Evolutionary conservation across 192 early-diverging fungal species (phyloP).

Genomic region (Linnemannia schmuckeri): DNA sequence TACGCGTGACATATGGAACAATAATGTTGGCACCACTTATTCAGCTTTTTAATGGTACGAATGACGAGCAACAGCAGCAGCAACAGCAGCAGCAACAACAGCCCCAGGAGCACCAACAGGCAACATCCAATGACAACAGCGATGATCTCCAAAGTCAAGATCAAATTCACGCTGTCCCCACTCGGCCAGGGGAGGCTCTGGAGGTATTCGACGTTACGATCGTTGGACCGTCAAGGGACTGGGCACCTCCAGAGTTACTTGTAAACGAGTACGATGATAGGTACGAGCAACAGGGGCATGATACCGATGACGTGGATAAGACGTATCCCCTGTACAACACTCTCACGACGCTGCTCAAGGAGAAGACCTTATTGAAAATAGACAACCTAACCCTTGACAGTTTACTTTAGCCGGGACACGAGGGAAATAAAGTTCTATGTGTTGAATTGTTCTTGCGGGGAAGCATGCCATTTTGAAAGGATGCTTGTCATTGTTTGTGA

Average conservation of each 20-base stretch:
- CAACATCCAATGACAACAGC: not conserved
- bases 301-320: not conserved
- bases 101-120: not conserved
- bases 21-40: not conserved
- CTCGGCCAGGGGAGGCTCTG: not conserved
- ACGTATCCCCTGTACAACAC: not conserved
- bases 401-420: not conserved
- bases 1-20: not conserved
- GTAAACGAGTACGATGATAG: not conserved
- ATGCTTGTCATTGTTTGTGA: not conserved
- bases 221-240: not conserved
- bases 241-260: not conserved
- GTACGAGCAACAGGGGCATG: not conserved
- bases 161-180: not conserved
- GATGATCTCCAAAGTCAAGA: not conserved
- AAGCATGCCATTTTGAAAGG: not conserved
- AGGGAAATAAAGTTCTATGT: not conserved
- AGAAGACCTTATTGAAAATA: not conserved
- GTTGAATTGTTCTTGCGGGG: not conserved
- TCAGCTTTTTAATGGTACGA: not conserved
- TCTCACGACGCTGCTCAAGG: not conserved
- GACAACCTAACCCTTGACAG: not conserved
- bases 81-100: not conserved
- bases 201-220: not conserved
- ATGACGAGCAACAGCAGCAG: not conserved